These are phyloP conservation scores for Cicer judaicum DNA, from an alignment of 306 rosid genomes.

Conservation along the genomic window DNA sequence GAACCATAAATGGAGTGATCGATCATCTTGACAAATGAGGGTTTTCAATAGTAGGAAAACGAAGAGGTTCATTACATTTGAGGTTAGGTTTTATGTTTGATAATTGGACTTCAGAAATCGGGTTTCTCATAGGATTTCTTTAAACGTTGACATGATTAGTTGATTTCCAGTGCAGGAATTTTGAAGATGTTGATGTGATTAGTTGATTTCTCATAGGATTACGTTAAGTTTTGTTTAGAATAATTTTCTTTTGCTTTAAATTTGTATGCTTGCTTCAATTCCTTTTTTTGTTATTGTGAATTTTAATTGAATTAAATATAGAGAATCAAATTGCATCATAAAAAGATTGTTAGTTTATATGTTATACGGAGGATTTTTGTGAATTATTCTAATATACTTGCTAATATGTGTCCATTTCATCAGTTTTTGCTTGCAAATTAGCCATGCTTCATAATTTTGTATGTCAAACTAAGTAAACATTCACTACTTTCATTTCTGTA, in stretches of 20 bases:
- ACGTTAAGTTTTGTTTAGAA: background rate
- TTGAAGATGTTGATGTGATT: too few relatives aligned
- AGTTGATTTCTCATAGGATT: too few relatives aligned
- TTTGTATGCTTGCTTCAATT: background rate
- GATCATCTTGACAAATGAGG: background rate
- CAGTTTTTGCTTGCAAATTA: background rate
- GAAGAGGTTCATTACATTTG: background rate
- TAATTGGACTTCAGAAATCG: background rate
- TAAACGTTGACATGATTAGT: too few relatives aligned
- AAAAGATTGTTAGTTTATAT: background rate
- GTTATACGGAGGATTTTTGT: background rate
- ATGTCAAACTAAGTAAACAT: constrained; percentile 6
- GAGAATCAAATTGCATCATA: background rate
- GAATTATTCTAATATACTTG: background rate
- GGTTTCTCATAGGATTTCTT: too few relatives aligned
- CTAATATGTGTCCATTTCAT: background rate
- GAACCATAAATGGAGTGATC: background rate
- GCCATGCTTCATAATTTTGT: background rate
- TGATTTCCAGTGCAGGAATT: too few relatives aligned
- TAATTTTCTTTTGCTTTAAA: background rate
- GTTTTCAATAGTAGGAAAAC: background rate
- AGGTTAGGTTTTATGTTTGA: background rate
- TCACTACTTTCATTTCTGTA: constrained; percentile 9
- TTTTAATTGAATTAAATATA: too few relatives aligned
- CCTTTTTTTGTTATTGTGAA: too few relatives aligned